These are phyloP conservation scores for Trichosporon sp. DNA, from an alignment of 1,284 basidiomycete genomes.

Conservation along the genomic window DNA sequence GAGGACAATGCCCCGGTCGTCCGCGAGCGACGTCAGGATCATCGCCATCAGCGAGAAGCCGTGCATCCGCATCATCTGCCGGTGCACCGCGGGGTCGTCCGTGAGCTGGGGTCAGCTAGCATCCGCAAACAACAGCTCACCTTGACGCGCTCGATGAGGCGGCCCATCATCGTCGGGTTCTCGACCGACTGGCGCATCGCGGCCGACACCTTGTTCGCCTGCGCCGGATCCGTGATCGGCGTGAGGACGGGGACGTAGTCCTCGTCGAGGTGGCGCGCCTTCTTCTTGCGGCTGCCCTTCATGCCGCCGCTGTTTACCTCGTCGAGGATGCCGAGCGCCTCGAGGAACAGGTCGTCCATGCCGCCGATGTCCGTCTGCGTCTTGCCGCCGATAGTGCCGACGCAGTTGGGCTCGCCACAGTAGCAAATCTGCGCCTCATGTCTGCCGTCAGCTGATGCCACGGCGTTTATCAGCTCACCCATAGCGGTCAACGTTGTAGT, in stretches of 20 bases:
- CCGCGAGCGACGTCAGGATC: conserved; percentile 67
- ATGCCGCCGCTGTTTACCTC: conserved; percentile 72
- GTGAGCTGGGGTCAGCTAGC: conserved; percentile 61
- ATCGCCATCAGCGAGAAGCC: conserved; percentile 90
- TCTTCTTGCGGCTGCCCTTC: conserved; percentile 86
- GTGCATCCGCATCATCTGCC: conserved; percentile 86
- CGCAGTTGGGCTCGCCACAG: conserved; percentile 93
- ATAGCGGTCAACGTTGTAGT: conserved; percentile 99
- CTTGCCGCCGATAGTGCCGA: conserved; percentile 95
- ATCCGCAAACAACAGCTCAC: conserved; percentile 50
- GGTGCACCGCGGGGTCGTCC: conserved; percentile 69
- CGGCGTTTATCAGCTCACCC: conserved; percentile 56
- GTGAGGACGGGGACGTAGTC: conserved; percentile 70
- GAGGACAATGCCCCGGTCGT: conserved; percentile 67
- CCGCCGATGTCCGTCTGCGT: conserved; percentile 91
- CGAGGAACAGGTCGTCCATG: conserved; percentile 92
- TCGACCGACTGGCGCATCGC: conserved; percentile 80
- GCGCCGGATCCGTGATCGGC: conserved; percentile 64
- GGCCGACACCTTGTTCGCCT: conserved; percentile 85
- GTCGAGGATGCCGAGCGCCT: conserved; percentile 95
- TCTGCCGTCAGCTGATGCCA: conserved; percentile 51
- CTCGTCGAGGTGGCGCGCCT: conserved; percentile 85
- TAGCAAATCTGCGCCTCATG: conserved; percentile 94
- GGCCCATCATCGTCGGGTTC: conserved; percentile 75
- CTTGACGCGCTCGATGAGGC: conserved; percentile 80